Percentiles rank a stretch among this genome's conserved stretches.
These are phyloP conservation scores for Macrocystidia cucumis DNA, from an alignment of 1,284 basidiomycete species.

Conservation along the genomic window DNA sequence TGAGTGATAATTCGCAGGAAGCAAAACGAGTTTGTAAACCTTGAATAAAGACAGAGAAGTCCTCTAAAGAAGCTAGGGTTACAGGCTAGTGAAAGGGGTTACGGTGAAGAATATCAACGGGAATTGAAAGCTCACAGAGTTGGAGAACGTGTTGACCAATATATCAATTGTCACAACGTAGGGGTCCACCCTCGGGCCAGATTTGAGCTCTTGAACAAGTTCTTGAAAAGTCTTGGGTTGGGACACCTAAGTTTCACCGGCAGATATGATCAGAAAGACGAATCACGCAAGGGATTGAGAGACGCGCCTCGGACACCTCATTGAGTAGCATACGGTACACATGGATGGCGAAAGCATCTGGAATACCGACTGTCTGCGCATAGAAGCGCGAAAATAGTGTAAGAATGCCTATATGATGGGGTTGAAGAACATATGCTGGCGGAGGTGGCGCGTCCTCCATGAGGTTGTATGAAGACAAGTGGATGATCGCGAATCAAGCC, in stretches of 20 bases:
- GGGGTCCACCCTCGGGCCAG: slow-evolving; percentile 22
- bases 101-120: too few species aligned
- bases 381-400: slow-evolving; percentile 48
- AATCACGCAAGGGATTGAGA: not conserved
- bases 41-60: slow-evolving; percentile 22
- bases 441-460: slow-evolving; percentile 43
- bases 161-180: too few species aligned
- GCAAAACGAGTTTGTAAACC: too few species aligned
- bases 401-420: slow-evolving; percentile 67
- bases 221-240: slow-evolving; percentile 28
- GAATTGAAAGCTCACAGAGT: too few species aligned
- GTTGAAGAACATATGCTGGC: slow-evolving; percentile 53
- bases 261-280: not conserved
- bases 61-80: slow-evolving; percentile 59
- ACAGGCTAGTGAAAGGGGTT: too few species aligned
- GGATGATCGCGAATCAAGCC: not conserved
- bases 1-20: too few species aligned
- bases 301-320: slow-evolving; percentile 44
- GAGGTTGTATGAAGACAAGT: not conserved
- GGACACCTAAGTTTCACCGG: slow-evolving; percentile 21
- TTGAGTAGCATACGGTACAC: slow-evolving; percentile 54
- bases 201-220: slow-evolving; percentile 22
- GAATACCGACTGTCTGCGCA: slow-evolving; percentile 53
- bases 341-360: slow-evolving; percentile 52
- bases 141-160: too few species aligned